Conservation (phyloP, 148 eudicot genomes). For the Hydrangea macrophylla region DNA sequence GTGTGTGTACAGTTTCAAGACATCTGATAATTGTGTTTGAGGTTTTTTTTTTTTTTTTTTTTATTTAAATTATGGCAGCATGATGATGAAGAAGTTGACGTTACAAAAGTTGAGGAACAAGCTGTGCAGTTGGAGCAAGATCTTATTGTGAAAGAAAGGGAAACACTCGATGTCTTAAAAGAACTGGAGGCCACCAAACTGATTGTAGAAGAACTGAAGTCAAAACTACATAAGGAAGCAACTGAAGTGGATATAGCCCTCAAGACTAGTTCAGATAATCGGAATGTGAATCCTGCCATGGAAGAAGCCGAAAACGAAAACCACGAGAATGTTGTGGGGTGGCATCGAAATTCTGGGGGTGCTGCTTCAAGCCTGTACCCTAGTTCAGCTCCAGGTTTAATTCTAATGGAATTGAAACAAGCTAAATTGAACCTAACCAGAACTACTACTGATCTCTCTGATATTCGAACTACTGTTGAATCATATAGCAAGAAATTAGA, state of each 20-base stretch:
- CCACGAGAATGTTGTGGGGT: conserved; percentile 26
- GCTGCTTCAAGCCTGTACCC: conserved; percentile 20
- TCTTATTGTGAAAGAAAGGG: conserved; percentile 70
- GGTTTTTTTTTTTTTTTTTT: too few species aligned
- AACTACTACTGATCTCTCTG: conserved; percentile 77
- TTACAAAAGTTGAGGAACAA: conserved; percentile 62
- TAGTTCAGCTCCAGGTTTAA: conserved; percentile 58
- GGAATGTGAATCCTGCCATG: conserved; percentile 11
- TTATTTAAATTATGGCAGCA: conserved; percentile 28
- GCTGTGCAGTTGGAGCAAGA: conserved; percentile 71
- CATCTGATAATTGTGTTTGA: neutral
- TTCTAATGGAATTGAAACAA: conserved; percentile 70
- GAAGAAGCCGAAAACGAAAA: conserved; percentile 42
- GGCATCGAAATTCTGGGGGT: conserved; percentile 19
- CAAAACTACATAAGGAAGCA: conserved; percentile 64
- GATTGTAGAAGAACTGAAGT: conserved; percentile 73
- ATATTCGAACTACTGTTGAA: conserved; percentile 73
- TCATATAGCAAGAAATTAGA: conserved; percentile 69
- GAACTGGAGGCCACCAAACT: conserved; percentile 82
- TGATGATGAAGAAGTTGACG: conserved; percentile 40
- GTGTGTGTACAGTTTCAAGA: neutral
- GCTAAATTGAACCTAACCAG: conserved; percentile 83
- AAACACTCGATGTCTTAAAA: conserved; percentile 75
- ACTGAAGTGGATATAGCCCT: conserved; percentile 30
- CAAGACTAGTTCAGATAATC: conserved; percentile 10